phyloP scores from a whole-genome alignment of 1,139 yeast species.

The Geotrichum bryndzae region DNA sequence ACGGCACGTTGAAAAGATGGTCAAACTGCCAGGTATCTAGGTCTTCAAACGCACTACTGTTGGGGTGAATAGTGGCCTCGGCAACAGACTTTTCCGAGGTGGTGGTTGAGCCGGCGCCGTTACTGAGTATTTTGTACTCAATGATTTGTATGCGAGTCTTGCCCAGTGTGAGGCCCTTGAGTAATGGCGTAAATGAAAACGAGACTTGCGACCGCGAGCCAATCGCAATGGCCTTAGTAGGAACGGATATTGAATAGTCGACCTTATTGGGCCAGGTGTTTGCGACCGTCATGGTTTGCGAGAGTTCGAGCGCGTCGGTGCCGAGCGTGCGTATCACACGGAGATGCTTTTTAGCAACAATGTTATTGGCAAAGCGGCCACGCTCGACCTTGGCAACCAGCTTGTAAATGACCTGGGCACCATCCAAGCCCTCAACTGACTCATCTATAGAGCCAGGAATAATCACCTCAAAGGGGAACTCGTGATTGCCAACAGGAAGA shows the following conservation, averaged over 20 bases:
- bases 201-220: slow-evolving; percentile 73
- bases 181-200: slow-evolving; percentile 67
- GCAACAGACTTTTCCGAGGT: slow-evolving; percentile 20
- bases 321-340: slow-evolving; percentile 85
- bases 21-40: slow-evolving; percentile 79
- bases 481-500: slow-evolving; percentile 73
- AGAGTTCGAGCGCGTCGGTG: slow-evolving; percentile 78
- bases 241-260: slow-evolving; percentile 81
- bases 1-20: slow-evolving; percentile 56
- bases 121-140: slow-evolving; percentile 39
- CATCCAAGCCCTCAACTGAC: slow-evolving; percentile 85
- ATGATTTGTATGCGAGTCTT: slow-evolving; percentile 58
- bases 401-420: slow-evolving; percentile 72
- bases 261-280: slow-evolving; percentile 95
- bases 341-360: slow-evolving; percentile 64
- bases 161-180: slow-evolving; percentile 77
- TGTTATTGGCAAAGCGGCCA: slow-evolving; percentile 63
- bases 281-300: slow-evolving; percentile 91
- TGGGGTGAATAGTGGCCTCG: slow-evolving; percentile 41
- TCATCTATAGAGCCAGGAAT: slow-evolving; percentile 84
- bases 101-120: neutral
- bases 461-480: slow-evolving; percentile 80
- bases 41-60: slow-evolving; percentile 34
- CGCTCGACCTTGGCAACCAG: slow-evolving; percentile 78
- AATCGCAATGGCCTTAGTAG: slow-evolving; percentile 83